These are phyloP conservation scores for Leishmania major DNA, from an alignment of 208 protist species.

Conservation along the genomic window DNA sequence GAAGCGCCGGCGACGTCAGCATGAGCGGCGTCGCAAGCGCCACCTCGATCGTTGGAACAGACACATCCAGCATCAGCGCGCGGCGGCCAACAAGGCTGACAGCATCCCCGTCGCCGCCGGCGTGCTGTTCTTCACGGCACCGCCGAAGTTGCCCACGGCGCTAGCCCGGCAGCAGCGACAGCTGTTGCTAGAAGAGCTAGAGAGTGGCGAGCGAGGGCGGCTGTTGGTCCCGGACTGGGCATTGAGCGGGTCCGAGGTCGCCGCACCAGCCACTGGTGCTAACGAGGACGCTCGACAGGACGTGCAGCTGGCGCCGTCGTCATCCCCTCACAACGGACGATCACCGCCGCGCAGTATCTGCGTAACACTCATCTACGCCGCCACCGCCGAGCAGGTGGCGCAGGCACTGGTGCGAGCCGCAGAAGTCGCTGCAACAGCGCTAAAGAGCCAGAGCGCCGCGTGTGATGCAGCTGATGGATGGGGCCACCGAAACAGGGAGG, in stretches of 20 bases:
- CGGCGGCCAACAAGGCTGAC: constrained; percentile 7
- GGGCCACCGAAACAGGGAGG: background rate
- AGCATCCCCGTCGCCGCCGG: constrained; percentile 22
- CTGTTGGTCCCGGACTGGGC: constrained; percentile 24
- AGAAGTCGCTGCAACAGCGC: background rate
- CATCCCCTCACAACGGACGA: background rate
- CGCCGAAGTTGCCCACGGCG: constrained; percentile 12
- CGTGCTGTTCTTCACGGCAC: constrained; percentile 28
- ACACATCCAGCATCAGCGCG: constrained; percentile 15
- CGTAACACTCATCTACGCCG: constrained; percentile 32
- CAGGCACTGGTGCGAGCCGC: constrained; percentile 15
- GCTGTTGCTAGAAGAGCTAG: background rate
- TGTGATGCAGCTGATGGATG: background rate
- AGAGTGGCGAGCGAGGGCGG: background rate
- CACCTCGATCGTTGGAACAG: constrained; percentile 3
- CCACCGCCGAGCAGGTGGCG: constrained; percentile 29
- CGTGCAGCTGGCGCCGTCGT: background rate
- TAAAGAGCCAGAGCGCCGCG: background rate
- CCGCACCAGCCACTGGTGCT: background rate
- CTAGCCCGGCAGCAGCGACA: constrained; percentile 14
- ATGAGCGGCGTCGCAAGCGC: background rate
- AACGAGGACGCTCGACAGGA: background rate
- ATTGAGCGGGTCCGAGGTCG: background rate
- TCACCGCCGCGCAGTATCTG: constrained; percentile 7
- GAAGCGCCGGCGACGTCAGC: background rate